Base-by-base conservation (phyloP, 163 green algal species). In the Prototheca stagnorum region DNA sequence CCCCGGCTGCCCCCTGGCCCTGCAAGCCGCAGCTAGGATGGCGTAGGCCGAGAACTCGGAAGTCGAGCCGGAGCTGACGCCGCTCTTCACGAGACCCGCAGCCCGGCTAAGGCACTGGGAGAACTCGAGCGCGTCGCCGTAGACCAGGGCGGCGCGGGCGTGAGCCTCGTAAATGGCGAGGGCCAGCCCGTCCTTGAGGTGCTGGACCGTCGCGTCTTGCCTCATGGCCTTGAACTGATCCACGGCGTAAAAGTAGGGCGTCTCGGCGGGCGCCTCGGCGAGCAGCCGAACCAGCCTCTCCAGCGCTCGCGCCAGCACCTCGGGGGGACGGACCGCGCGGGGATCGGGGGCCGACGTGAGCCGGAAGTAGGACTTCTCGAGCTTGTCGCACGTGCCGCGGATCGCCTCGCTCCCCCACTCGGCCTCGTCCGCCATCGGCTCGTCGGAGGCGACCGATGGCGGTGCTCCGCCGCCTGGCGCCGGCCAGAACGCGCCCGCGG, bases 181-280 rank as follows among this genome's bases (percentile, higher is more conserved):
- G 16, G 78, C 56, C 8, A 88, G 54, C 2, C 55, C 54, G 20
- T 73, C 73, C 21, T 71, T 70, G 21, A 94, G 62, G 44, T 75
- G 68, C 73, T 94, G 84, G 37, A 94, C 81, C 1, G 77, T 86
- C 59, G 68, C 80, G 72, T 94, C 84, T 64, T 94, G 84, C 24
- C 84, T 70, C 72, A 94, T 82, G 47, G 70, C 84, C 70, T 94
- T 93, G 65, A 93, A 80, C 71, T 94, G 84, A 57, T 94, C 84
- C 26, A 65, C 49, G 4, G 64, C 53, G 52, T 89, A 93, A 41
- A 89, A 81, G 44, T 81, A 86, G 42, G 63, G 65, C 9, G 62
- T 59, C 33, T 61, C 20, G 16, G 57, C 51, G 7, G 20, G 22
- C 2, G 56, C 50, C 11, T 87, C 56, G 39, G 84, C 44, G 6